phyloP scores from a whole-genome alignment of 2,329 filamentous ascomycete species.

The Didymellaceae sp. region DNA sequence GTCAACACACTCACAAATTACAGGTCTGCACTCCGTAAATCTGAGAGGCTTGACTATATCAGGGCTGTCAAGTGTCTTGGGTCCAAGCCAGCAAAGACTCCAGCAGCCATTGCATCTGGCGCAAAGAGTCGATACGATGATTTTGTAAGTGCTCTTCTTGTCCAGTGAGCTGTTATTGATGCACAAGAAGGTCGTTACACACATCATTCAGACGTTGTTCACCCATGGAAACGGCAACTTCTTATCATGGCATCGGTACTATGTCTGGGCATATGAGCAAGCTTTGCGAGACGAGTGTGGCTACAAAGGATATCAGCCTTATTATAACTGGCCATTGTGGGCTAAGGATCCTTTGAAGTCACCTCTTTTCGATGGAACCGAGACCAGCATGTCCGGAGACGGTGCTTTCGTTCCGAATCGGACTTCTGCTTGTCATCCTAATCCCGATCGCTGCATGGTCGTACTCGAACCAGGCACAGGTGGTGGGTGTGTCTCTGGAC shows the following conservation, averaged over 20 bases:
- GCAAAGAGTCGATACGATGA: conserved; percentile 42
- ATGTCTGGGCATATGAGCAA: conserved; percentile 23
- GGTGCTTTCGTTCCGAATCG: conserved; percentile 30
- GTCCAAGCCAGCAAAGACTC: conserved; percentile 33
- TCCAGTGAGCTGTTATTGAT: too few species aligned
- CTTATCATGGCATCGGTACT: conserved; percentile 28
- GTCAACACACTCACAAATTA: too few species aligned
- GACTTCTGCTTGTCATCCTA: conserved; percentile 28
- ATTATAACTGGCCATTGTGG: conserved; percentile 27
- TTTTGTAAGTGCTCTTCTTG: conserved; percentile 20
- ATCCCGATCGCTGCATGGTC: conserved; percentile 1
- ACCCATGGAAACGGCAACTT: conserved; percentile 39
- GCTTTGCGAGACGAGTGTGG: conserved; percentile 28
- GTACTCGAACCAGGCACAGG: conserved; percentile 19
- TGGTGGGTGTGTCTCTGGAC: conserved; percentile 19
- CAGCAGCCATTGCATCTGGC: conserved; percentile 31
- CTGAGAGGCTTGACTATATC: conserved; percentile 38
- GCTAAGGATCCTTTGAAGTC: conserved; percentile 34
- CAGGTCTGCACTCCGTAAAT: conserved; percentile 27
- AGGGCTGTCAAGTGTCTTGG: conserved; percentile 39
- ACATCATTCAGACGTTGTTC: conserved; percentile 39
- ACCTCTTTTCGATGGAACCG: conserved; percentile 29
- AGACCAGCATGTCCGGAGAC: conserved; percentile 43
- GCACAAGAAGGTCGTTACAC: conserved; percentile 25
- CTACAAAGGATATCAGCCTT: conserved; percentile 27